Percentiles rank a stretch among this genome's conserved stretches.
These are phyloP conservation scores for Colletotrichum filicis DNA, from an alignment of 2,329 filamentous ascomycete species.

Conservation along the genomic window DNA sequence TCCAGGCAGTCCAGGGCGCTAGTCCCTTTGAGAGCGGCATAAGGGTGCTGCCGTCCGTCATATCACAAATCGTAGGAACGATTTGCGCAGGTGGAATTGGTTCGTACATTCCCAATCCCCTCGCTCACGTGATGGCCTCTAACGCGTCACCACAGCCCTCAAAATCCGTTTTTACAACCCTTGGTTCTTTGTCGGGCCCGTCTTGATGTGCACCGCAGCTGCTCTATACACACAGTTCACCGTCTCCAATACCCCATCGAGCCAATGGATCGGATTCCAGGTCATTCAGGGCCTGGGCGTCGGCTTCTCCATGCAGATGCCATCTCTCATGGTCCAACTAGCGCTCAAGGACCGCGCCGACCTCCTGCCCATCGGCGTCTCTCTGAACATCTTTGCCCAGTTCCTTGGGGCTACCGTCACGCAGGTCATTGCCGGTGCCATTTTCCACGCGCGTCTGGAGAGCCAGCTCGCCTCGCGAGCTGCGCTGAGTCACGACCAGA, in stretches of 20 bases:
- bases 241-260: conserved; percentile 16
- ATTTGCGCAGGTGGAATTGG: not conserved
- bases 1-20: not conserved
- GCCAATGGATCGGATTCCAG: conserved; percentile 33
- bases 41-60: not conserved
- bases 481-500: not conserved
- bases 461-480: conserved; percentile 15
- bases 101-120: not conserved
- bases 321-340: conserved; percentile 30
- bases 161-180: conserved; percentile 31
- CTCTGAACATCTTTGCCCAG: conserved; percentile 32
- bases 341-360: conserved; percentile 23
- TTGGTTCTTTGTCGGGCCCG: conserved; percentile 21
- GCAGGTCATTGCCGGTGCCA: conserved; percentile 36
- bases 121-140: not conserved
- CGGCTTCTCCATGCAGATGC: conserved; percentile 31
- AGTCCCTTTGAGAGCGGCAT: not conserved
- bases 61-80: not conserved
- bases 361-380: conserved; percentile 29
- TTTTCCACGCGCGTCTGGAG: conserved; percentile 34
- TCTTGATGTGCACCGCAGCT: conserved; percentile 7
- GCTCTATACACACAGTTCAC: conserved; percentile 25
- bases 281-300: conserved; percentile 26
- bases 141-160: not conserved
- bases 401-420: conserved; percentile 32